Percentiles rank a stretch among this genome's conserved stretches.
Conservation (phyloP, 176 grass and related monocot genomes). For the Dactylis glomerata region DNA sequence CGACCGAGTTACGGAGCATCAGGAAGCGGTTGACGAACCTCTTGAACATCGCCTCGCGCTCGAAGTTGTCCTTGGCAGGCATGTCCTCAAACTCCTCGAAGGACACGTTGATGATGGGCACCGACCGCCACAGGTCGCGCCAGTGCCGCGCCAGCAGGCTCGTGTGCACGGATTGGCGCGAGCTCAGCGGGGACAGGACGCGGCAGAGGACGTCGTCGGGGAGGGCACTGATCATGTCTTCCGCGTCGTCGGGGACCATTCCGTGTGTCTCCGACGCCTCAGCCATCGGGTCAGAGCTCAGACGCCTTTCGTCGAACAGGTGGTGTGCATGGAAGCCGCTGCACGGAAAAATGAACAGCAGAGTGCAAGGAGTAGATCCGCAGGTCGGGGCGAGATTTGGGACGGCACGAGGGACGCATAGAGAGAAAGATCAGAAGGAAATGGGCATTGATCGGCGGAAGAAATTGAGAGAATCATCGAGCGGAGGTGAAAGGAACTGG, state of each 20-base stretch:
- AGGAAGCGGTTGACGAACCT: neutral
- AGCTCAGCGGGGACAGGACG: neutral
- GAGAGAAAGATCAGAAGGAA: neutral
- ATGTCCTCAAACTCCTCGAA: neutral
- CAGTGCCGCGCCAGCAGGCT: slow-evolving; percentile 15
- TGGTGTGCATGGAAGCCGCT: neutral
- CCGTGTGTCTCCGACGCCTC: neutral
- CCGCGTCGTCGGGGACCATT: neutral
- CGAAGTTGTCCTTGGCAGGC: too few relatives aligned
- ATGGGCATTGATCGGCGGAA: neutral
- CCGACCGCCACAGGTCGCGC: slow-evolving; percentile 19
- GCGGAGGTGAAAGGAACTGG: neutral
- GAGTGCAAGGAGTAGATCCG: neutral
- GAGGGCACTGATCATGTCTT: neutral
- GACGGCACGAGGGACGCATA: neutral
- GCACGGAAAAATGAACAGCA: neutral
- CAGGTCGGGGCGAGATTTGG: neutral
- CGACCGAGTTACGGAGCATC: neutral
- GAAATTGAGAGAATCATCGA: neutral
- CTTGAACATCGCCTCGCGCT: neutral
- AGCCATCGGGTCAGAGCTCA: neutral
- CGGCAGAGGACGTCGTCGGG: neutral
- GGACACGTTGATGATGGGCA: neutral
- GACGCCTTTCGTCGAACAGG: slow-evolving; percentile 18
- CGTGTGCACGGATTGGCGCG: neutral